phyloP scores from a whole-genome alignment of 768 basidiomycete genomes.

The Filobasidium wieringae region DNA sequence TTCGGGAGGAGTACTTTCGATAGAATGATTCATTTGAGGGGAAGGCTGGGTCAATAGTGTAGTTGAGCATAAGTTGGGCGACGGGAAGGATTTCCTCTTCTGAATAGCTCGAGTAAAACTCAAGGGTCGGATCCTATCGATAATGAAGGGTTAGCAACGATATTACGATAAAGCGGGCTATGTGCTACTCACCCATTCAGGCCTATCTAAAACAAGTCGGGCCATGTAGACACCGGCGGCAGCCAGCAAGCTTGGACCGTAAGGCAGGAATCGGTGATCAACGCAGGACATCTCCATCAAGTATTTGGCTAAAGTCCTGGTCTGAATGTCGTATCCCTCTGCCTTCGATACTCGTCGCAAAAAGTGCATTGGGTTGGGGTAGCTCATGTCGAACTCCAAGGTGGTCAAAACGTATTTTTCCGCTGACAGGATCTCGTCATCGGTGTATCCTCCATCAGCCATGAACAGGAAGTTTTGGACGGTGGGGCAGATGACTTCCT shows the following conservation, averaged over 20 bases:
- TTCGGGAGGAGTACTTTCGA: slow-evolving; percentile 79
- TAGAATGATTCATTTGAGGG: slow-evolving; percentile 63
- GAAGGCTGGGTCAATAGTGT: slow-evolving; percentile 47
- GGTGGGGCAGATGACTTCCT: slow-evolving; percentile 81
- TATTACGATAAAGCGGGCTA: background rate
- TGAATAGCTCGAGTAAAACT: slow-evolving; percentile 75
- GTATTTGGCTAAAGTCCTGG: slow-evolving; percentile 79
- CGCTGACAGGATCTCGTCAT: slow-evolving; percentile 72
- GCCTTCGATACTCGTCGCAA: slow-evolving; percentile 83
- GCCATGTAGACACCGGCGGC: slow-evolving; percentile 81
- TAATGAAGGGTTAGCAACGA: background rate
- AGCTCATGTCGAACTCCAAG: slow-evolving; percentile 71
- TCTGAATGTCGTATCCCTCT: slow-evolving; percentile 75
- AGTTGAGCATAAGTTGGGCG: slow-evolving; percentile 78
- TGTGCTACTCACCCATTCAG: slow-evolving; percentile 63
- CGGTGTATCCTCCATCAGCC: slow-evolving; percentile 62
- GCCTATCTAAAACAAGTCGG: slow-evolving; percentile 60
- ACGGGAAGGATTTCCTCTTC: slow-evolving; percentile 67
- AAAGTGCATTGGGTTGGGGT: slow-evolving; percentile 81
- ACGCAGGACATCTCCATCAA: slow-evolving; percentile 73
- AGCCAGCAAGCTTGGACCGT: slow-evolving; percentile 65
- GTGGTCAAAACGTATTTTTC: slow-evolving; percentile 79
- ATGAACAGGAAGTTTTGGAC: slow-evolving; percentile 67
- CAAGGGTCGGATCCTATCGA: slow-evolving; percentile 62
- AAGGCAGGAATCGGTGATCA: slow-evolving; percentile 63